Base-by-base conservation (phyloP, 1,284 basidiomycete genomes). In the Ceratorhiza oryzae-sativae region DNA sequence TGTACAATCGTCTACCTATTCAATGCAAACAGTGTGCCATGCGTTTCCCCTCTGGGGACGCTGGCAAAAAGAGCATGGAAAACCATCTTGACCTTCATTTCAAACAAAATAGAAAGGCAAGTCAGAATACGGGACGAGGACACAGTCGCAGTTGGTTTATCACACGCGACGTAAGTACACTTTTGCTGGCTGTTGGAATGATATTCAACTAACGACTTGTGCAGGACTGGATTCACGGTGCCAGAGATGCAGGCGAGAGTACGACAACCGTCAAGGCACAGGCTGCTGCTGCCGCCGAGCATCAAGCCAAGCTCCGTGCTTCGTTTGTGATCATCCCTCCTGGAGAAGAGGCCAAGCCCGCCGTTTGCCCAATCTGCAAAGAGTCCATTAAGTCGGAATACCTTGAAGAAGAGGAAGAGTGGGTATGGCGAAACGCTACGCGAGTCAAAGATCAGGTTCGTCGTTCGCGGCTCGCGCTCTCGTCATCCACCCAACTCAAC, bases 71-170 rank as follows among this genome's bases (percentile, higher is more conserved):
- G 78, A 85, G 85, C 30, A 87, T 96, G 83, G 89, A 97, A 77
- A 87, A 90, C 70, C 97, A 99, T 79, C 86, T 99, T 76, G 97
- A 99, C 80, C 93, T 95, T 91, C 97, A 99, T 81, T 98, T 98
- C 82, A 87, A 90, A 76, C 92, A 97, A 77, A 99, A 98, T 79
- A 87, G 92, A 75, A 92, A 95, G 79, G 91, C 93, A 41, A 90
- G 88, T 76, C 93, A 96, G 79, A 90, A 90, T 51, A 83, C 87
- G 9, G 93, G 93, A 0, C 87, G 97, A 74, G 95, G 96, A 27
- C 92, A 96, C 77, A 93, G 91, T 77, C 87, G 97, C 20, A 90
- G 91, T 75, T 99, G 96, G 97, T 93, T 97, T 73, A 86, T 94
- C 56, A 84, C 87, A 73, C 84, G 90, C 71, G 91, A 97, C 80